Conservation (phyloP, 1,284 basidiomycete species). For the Ceratobasidium sp. region DNA sequence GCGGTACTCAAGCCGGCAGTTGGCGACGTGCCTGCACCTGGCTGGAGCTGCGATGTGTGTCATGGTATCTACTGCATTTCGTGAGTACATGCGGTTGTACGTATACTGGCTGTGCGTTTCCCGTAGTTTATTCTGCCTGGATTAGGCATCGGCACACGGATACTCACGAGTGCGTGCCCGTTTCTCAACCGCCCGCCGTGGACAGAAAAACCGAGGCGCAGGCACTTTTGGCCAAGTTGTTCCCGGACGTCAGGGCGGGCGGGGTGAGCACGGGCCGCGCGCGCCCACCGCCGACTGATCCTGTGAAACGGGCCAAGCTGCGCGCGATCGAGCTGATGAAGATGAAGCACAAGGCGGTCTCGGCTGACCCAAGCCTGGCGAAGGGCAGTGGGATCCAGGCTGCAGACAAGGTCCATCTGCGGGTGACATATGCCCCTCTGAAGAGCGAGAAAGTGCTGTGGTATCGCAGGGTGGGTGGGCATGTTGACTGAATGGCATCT, state of each 20-base stretch:
- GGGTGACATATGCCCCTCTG: conserved; percentile 55
- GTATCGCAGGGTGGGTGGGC: conserved; percentile 71
- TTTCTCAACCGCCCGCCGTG: conserved; percentile 46
- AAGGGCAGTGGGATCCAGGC: conserved; percentile 58
- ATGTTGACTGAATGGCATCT: conserved; percentile 14
- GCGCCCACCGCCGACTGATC: conserved; percentile 59
- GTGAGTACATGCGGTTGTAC: conserved; percentile 56
- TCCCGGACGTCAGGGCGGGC: conserved; percentile 54
- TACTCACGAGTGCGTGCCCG: conserved; percentile 62
- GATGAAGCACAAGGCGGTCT: conserved; percentile 72
- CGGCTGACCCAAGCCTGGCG: conserved; percentile 67
- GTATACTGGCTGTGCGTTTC: neutral
- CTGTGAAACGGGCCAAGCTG: conserved; percentile 65
- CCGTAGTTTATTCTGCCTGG: neutral
- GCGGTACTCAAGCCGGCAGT: conserved; percentile 67
- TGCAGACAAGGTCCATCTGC: conserved; percentile 68
- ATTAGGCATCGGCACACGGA: conserved; percentile 69
- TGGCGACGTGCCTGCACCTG: conserved; percentile 46
- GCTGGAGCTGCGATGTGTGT: conserved; percentile 56
- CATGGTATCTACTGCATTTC: conserved; percentile 68
- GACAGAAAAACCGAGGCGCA: conserved; percentile 63
- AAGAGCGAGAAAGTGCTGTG: conserved; percentile 64
- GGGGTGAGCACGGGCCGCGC: conserved; percentile 48
- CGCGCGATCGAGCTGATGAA: conserved; percentile 73
- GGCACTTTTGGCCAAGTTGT: conserved; percentile 66